phyloP scores from a whole-genome alignment of 148 eudicot genomes.

The Amaranthus palmeri region DNA sequence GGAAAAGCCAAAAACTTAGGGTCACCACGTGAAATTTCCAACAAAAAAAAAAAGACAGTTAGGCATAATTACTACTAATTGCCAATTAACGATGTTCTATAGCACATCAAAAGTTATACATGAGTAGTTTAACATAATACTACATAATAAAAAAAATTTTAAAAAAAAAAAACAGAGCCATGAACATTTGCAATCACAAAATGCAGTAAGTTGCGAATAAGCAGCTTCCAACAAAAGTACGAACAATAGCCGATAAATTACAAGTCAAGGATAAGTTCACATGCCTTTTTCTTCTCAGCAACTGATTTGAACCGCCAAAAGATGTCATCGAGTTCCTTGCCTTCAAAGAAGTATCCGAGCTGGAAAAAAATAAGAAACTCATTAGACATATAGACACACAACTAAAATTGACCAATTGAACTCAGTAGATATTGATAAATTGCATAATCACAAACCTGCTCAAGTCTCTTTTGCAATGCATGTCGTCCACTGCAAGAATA shows the following conservation, averaged over 20 bases:
- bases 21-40: too few relatives aligned
- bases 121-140: too few relatives aligned
- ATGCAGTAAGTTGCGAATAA: neutral
- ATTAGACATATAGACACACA: neutral
- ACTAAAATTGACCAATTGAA: neutral
- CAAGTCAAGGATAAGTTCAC: neutral
- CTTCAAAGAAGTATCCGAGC: conserved; percentile 82
- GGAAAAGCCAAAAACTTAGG: too few relatives aligned
- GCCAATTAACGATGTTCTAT: too few relatives aligned
- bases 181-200: neutral
- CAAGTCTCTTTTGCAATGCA: conserved; percentile 79
- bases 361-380: conserved; percentile 28
- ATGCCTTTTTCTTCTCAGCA: conserved; percentile 90
- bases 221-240: neutral
- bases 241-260: neutral
- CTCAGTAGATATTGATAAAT: neutral
- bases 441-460: conserved; percentile 47
- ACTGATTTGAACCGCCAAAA: conserved; percentile 84
- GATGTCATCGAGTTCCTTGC: conserved; percentile 84
- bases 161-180: too few relatives aligned
- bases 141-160: too few relatives aligned
- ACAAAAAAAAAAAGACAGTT: too few relatives aligned
- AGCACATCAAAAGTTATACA: too few relatives aligned
- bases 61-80: too few relatives aligned
- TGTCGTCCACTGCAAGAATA: conserved; percentile 77